Evolutionary conservation across 202 grass and related monocot genomes (phyloP), one percentile per base, ranked within the genome.

Genomic region (Miscanthus sacchariflorus): DNA sequence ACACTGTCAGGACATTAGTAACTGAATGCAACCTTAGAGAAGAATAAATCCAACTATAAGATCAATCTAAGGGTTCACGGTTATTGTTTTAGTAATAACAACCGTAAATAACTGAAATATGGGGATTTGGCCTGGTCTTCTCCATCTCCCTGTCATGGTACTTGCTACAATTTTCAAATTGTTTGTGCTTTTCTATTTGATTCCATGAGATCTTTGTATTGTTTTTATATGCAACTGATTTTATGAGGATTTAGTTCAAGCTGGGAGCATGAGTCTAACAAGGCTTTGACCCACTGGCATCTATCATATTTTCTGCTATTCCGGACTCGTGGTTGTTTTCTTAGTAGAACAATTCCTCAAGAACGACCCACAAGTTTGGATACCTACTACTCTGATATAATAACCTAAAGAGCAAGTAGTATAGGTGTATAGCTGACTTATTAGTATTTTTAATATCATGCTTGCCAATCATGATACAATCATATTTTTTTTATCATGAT

Each of bases 161-260:
- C 9, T 56, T 11, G 35, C 49, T 73, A 24, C 81, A 74, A n/a
- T 28, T 63, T 83, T 74, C 52, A 44, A 74, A 18, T 45, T 73
- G 4, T 18, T 21, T 45, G 35, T 19, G 14, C 36, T 12, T 25
- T 68, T 75, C 18, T 5, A 59, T 54, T 70, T 38, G 5, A 56
- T 44, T 43, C 35, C 14, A 49, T 36, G 4, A 50, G 1, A 39
- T 40, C 35, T 38, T 82, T 71, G 5, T 25, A 9, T 39, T 14
- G 3, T 25, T 85, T 86, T 23, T 46, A 17, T 63, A 44, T 83
- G 85, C 40, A 67, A 67, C 66, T 13, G n/a, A 63, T 44, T 71
- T 23, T 24, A 30, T 39, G 3, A 64, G 54, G 11, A 78, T 72
- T 68, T 70, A 28, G 59, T 54, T 19, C 66, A 54, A 35, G 24